Evolutionary conservation across 768 basidiomycete genomes (phyloP).

Genomic region (Omphalotus guepiniiformis): DNA sequence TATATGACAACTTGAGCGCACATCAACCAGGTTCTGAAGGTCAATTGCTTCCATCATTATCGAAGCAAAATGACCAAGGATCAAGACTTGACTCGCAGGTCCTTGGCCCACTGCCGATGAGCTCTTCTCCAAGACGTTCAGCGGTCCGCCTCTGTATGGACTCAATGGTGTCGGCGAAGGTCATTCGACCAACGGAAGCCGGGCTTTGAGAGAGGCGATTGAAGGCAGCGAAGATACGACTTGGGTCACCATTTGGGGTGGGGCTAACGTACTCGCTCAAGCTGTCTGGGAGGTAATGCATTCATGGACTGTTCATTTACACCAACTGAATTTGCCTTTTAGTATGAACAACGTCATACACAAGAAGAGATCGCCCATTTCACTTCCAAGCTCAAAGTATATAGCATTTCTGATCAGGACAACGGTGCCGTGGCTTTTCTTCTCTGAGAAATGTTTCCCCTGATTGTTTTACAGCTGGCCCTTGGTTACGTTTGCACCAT

Average conservation of each 20-base stretch:
- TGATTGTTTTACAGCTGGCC: not conserved
- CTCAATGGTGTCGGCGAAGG: conserved; percentile 10
- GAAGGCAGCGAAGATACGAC: conserved; percentile 6
- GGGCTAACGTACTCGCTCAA: conserved; percentile 11
- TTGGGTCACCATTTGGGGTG: conserved; percentile 13
- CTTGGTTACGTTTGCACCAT: not conserved
- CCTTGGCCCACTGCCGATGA: conserved; percentile 10
- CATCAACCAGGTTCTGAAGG: conserved; percentile 5
- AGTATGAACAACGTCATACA: conserved; percentile 12
- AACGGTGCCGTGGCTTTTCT: not conserved
- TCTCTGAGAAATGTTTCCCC: not conserved
- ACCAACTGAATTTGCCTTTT: too few relatives aligned
- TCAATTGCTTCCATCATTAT: not conserved
- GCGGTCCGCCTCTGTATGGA: conserved; percentile 11
- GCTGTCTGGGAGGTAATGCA: conserved; percentile 1
- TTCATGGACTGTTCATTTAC: too few relatives aligned
- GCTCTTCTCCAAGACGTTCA: conserved; percentile 3
- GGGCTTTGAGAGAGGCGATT: conserved; percentile 3
- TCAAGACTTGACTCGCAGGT: conserved; percentile 3
- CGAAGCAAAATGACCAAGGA: too few relatives aligned
- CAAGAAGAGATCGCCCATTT: conserved; percentile 5
- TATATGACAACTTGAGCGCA: conserved; percentile 10
- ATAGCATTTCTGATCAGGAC: conserved; percentile 13
- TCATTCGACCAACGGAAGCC: conserved; percentile 7
- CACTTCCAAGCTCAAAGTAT: conserved; percentile 8